Conservation (phyloP, 768 basidiomycete species). For the Mycena vulgaris region DNA sequence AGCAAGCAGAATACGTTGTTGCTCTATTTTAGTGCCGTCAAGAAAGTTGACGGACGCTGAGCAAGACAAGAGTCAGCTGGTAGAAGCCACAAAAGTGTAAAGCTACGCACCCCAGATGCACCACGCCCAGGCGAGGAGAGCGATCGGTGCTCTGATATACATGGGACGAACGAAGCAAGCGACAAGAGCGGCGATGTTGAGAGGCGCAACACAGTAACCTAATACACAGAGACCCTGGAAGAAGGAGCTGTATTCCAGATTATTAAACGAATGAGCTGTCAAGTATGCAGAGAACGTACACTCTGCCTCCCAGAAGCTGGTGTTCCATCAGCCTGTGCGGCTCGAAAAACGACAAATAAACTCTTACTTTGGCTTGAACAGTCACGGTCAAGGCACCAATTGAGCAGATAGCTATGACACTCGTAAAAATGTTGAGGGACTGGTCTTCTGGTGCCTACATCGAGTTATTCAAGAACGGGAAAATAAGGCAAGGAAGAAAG, state of each 20-base stretch:
- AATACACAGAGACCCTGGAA: constrained; percentile 96
- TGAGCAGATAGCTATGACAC: constrained; percentile 94
- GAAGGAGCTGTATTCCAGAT: constrained; percentile 76
- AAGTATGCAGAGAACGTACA: constrained; percentile 62
- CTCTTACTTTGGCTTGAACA: constrained; percentile 90
- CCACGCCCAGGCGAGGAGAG: constrained; percentile 93
- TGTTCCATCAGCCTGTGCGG: constrained; percentile 9
- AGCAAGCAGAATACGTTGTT: constrained; percentile 90
- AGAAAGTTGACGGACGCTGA: constrained; percentile 95
- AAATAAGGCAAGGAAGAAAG: neutral
- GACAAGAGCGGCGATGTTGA: constrained; percentile 91
- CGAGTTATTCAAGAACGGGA: neutral
- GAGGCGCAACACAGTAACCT: constrained; percentile 95
- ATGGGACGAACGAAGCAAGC: constrained; percentile 89
- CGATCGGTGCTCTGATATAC: constrained; percentile 89
- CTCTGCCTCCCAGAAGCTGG: constrained; percentile 85
- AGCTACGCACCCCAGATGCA: constrained; percentile 91
- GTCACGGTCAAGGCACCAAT: constrained; percentile 93
- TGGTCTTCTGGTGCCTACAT: constrained; percentile 86
- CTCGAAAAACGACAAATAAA: neutral
- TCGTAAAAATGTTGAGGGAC: constrained; percentile 91
- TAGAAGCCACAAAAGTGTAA: neutral
- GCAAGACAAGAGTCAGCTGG: constrained; percentile 21
- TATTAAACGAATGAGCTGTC: constrained; percentile 10
- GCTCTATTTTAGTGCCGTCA: constrained; percentile 94